Base-by-base conservation (phyloP, 177 flowering plant genomes). In the Vitis hybrid region DNA sequence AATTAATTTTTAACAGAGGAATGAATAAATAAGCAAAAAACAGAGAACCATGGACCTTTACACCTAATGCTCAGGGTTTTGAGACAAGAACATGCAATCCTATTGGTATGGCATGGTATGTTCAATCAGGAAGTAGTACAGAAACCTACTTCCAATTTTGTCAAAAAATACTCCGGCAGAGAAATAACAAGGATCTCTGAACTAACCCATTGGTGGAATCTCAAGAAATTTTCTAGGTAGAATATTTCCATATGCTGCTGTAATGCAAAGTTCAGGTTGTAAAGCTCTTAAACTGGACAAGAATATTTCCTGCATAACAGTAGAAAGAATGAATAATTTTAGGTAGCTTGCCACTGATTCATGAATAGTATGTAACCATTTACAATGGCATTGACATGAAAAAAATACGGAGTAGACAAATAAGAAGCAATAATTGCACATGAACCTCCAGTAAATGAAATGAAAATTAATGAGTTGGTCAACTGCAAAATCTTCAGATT, bases 231-330 rank as follows among this genome's bases (percentile, higher is more conserved):
- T 90, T 70, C 64, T 86, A 5, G 99, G 97, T 72, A 96, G 79
- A 70, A 96, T 96, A 83, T 93, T 93, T 64, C 99, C 99, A 85
- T 96, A 96, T 60, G 99, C 99, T 49, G 97, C 98, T 34, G 99
- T 96, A 70, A 96, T 68, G 74, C 98, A 96, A 76, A 96, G 85
- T 67, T 91, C 97, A 15, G 99, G 97, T 66, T 86, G 85, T 83
- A 96, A 76, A 66, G 79, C 88, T 78, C 71, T 86, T 67, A 96
- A 80, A 81, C 72, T 81, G 56, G 86, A 80, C 77, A 96, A 81
- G 79, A 95, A 96, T 8, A 65, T 21, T 62, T 89, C 99, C 99
- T 95, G 87, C 76, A 81, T 15, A 52, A 68, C 60, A 78, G 55
- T 11, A 56, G 23, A 14, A 32, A 64, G 18, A 10, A 32, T 30